Base-by-base conservation (phyloP, 352 stramenopile species). In the Pythium insidiosum region DNA sequence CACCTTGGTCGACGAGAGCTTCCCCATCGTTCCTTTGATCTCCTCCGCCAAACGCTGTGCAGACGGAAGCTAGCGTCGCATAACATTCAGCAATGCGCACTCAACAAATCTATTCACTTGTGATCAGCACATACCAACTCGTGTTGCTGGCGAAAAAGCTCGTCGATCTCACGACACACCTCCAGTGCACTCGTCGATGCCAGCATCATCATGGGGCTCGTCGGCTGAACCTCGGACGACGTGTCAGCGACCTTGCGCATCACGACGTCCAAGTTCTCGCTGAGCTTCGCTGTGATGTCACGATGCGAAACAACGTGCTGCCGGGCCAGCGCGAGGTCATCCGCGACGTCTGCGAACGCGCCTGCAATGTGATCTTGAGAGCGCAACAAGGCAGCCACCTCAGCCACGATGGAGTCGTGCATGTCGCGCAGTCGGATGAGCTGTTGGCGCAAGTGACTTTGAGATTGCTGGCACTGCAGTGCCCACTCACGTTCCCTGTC, bases 401-500 rank as follows among this genome's bases (percentile, higher is more conserved):
- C 73, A n/a, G 63, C 55, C 34, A 61, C 69, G 12, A 91, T 78
- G 23, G 80, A 67, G 35, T 88, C 71, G 48, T 87, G 75, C 33
- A 82, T 50, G 34, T 69, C 50, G 53, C 80, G 70, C 5, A 91
- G 55, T n/a, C 70, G 66, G 41, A 69, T 24, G 13, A 91, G 75
- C 41, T 91, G 78, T 13, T 51, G 40, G 24, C 61, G 62, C 30
- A 94, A 66, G 43, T 85, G 74, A 2, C 46, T 52, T 18, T 89
- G 80, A 20, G 79, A 92, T 30, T 92, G 76, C 43, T 88, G 60
- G 38, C 82, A 94, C 49, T 90, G 74, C 13, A 44, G 38, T 2
- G 70, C 68, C 82, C 82, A 94, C 33, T 92, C 70, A 3, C 79
- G 73, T 36, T 91, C 82, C 18, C 84, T 73, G 13, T 92, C 79